Evolutionary conservation across 106 monocot genomes (phyloP).

Genomic region (Agapanthus africanus): DNA sequence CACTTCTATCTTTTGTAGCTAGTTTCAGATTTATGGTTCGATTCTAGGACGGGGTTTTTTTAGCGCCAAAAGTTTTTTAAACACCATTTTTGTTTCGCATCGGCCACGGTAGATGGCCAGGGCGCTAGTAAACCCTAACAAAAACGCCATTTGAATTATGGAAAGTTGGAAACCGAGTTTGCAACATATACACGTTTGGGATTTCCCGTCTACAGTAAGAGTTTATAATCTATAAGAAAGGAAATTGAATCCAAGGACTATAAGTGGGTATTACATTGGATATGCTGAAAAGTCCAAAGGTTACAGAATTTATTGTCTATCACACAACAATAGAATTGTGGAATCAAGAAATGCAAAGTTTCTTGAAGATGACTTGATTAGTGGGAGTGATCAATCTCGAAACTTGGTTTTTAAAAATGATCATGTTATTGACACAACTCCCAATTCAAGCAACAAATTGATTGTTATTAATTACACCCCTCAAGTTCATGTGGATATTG

Average conservation of each 20-base stretch:
- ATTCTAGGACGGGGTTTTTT: no score
- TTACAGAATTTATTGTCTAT: not conserved
- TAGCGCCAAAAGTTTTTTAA: no score
- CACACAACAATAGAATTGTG: not conserved
- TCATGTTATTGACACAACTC: not conserved
- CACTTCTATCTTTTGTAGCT: no score
- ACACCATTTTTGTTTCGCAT: no score
- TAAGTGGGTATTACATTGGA: not conserved
- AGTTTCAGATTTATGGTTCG: no score
- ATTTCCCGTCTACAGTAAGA: not conserved
- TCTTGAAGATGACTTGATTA: not conserved
- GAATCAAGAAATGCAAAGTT: not conserved
- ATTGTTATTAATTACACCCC: conserved; percentile 7
- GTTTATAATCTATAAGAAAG: not conserved
- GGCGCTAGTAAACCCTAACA: no score
- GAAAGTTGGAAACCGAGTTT: not conserved
- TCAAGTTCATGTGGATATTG: conserved; percentile 11
- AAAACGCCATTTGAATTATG: no score
- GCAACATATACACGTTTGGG: not conserved
- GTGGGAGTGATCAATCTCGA: not conserved
- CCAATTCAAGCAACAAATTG: conserved; percentile 6
- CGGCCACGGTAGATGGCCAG: no score
- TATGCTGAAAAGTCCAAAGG: conserved; percentile 1
- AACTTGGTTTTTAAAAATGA: not conserved
- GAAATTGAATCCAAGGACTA: not conserved